Evolutionary conservation across 2,329 filamentous ascomycete genomes (phyloP), one percentile per base, ranked within the genome.

Genomic region (Fusarium tuaranense): DNA sequence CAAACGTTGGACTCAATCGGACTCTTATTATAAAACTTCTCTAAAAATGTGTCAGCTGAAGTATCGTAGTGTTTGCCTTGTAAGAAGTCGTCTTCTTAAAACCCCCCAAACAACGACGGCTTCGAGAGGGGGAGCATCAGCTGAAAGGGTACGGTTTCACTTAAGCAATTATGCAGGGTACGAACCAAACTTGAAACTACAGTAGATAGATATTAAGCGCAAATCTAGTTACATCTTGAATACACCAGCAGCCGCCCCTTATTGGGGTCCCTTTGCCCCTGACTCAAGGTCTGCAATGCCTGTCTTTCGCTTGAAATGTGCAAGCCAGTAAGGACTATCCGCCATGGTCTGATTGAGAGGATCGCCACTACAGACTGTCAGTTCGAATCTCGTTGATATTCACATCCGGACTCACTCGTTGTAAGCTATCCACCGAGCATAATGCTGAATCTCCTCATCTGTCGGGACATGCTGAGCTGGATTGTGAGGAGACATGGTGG

Each of bases 391-490:
- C 14, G 2, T 20, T 7, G 2, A 18, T 13, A 22, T 4, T n/a
- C 3, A 10, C 6, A 12, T 7, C 2, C 2, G 4, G 2, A 16
- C 12, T 38, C 44, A 80, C 79, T 79, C 78, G 22, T 81, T 80
- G 6, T 76, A 78, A 36, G 80, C 63, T 30, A 84, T 82, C 65
- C 78, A 79, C 1, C 80, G 76, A 2, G 82, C 83, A 66, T 84
- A 80, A 8, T 76, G 70, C 22, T 82, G 74, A 1, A 85, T 67
- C 38, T 84, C 82, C 7, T 80, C 79, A 20, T 85, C 82, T 0
- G 81, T 83, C 0, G 82, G 82, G 0, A 82, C 62, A 3, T 79
- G 78, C 16, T 63, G 79, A 60, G 75, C 76, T 2, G 79, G 79
- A 13, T 81, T 81, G 10, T 75, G 78, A 59, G 71, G 81, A 18